Conservation (phyloP, 257 asterid species). For the Ballota nigra region DNA sequence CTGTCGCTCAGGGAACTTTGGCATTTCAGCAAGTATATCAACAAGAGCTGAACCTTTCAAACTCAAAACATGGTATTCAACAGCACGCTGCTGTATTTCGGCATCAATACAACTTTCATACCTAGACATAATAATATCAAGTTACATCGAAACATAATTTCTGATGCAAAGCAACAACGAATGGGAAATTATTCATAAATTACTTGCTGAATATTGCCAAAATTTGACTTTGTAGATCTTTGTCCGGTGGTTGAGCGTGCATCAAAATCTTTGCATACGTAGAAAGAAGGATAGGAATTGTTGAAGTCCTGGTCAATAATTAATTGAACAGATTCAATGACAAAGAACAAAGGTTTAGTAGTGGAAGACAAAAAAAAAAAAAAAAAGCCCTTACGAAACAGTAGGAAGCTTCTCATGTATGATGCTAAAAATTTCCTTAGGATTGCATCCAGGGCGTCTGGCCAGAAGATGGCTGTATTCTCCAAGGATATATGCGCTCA, state of each 20-base stretch:
- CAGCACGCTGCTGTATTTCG: slow-evolving; percentile 94
- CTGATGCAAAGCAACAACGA: background rate
- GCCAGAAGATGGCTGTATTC: slow-evolving; percentile 92
- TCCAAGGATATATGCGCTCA: slow-evolving; percentile 93
- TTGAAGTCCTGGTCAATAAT: slow-evolving; percentile 59
- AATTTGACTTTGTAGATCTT: slow-evolving; percentile 74
- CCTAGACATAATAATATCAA: slow-evolving; percentile 37
- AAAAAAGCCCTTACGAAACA: slow-evolving; percentile 67
- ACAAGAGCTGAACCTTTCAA: slow-evolving; percentile 76
- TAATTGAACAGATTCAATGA: slow-evolving; percentile 29
- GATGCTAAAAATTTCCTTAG: slow-evolving; percentile 72
- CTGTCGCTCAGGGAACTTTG: slow-evolving; percentile 96
- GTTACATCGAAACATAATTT: slow-evolving; percentile 15
- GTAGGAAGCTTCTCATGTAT: slow-evolving; percentile 95
- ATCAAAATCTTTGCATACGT: slow-evolving; percentile 89
- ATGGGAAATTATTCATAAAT: slow-evolving; percentile 2
- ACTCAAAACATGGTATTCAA: slow-evolving; percentile 83
- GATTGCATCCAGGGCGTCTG: slow-evolving; percentile 89
- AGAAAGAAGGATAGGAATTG: slow-evolving; percentile 87
- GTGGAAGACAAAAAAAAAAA: slow-evolving; percentile 2
- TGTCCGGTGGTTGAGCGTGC: slow-evolving; percentile 89
- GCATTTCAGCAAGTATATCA: slow-evolving; percentile 97
- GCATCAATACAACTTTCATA: slow-evolving; percentile 91
- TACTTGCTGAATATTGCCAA: slow-evolving; percentile 84
- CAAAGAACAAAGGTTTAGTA: slow-evolving; percentile 45